Conservation (phyloP, 2,329 filamentous ascomycete genomes). For the Helicocarpus griseus region DNA sequence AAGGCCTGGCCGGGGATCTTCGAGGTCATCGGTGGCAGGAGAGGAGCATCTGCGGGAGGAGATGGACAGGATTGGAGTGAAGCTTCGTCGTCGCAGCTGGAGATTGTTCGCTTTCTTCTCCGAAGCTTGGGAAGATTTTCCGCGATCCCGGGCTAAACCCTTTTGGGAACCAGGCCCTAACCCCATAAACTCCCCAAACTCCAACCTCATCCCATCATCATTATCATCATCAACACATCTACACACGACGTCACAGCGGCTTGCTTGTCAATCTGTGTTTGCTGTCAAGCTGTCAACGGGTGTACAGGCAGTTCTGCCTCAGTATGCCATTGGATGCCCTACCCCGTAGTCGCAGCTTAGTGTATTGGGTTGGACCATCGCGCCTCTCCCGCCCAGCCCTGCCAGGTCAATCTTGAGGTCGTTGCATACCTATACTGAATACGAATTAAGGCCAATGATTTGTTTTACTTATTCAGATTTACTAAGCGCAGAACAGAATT, state of each 20-base stretch:
- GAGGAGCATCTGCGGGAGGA: background rate
- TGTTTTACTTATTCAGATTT: background rate
- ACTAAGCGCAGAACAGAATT: background rate
- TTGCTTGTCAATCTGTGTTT: background rate
- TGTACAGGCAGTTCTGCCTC: background rate
- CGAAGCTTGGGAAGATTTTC: conserved; percentile 6
- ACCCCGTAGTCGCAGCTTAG: background rate
- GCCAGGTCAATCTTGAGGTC: background rate
- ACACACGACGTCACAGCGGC: background rate
- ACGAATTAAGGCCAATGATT: background rate
- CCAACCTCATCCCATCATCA: background rate
- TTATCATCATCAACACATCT: background rate
- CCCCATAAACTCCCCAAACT: no score
- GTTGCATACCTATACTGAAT: background rate
- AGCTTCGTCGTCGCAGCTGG: background rate
- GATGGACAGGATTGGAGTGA: background rate
- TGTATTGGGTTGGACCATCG: background rate
- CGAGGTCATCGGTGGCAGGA: conserved; percentile 9
- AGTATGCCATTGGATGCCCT: background rate
- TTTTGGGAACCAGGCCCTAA: conserved; percentile 2
- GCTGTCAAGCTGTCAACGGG: background rate
- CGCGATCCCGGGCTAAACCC: conserved; percentile 7
- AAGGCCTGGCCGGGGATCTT: conserved; percentile 11
- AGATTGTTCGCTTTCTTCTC: background rate
- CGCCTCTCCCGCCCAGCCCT: background rate